Evolutionary conservation across 129 eudicot species (phyloP), one percentile per base, ranked within the genome.

Genomic region (Artemisia tridentata): DNA sequence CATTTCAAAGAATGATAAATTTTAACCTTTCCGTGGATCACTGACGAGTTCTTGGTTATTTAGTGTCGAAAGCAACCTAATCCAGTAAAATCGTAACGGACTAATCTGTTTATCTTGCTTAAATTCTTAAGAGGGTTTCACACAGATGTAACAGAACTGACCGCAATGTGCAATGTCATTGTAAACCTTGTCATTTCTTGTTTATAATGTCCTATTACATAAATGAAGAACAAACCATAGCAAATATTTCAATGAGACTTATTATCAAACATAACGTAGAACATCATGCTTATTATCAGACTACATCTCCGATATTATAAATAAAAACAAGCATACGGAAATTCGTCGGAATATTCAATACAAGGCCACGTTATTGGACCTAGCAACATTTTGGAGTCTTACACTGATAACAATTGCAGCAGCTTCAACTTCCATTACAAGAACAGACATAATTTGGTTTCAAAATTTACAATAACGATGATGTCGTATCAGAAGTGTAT

Each of bases 381-480:
- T 38, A 38, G 52, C 64, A 69, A 69, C 23, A 0, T 5, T 23
- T 15, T 49, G 4, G 25, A 15, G 48, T 52, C 73, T 27, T 46
- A 45, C 41, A 25, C 62, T 3, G 38, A 11, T 15, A n/a, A 69
- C 52, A 69, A 14, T 20, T 56, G 41, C 65, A 70, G 59, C 58
- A 23, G 45, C 54, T 60, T 72, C 68, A 72, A 45, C 76, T 58
- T 49, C 20, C 23, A 25, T 25, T 25, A 25, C 27, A 25, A 25
- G 27, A 68, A 68, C 14, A 58, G 31, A 63, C 47, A n/a, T 5
- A 41, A 23, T 23, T 62, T 38, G 81, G 38, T 55, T 57, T 19
- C 63, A 49, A 63, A 50, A 54, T 43, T 54, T 54, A 59, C 70
- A 19, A 64, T 41, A 59, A 4, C 15, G n/a, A 59, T 48, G 13